Evolutionary conservation across 306 rosid genomes (phyloP).

Genomic region (Senna tora): DNA sequence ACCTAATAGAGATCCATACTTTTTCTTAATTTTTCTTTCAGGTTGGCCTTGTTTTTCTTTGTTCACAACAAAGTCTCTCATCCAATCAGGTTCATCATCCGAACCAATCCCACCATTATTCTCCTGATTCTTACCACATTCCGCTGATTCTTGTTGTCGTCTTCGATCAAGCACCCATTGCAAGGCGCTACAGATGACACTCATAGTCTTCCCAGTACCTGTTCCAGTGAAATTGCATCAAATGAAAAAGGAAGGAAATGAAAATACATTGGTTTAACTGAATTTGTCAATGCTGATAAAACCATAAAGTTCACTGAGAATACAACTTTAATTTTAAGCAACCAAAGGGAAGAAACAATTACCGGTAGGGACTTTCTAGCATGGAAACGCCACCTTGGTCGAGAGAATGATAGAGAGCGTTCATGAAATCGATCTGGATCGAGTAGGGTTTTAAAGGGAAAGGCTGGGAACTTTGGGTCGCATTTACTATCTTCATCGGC

Average conservation of each 20-base stretch:
- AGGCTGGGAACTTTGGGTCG: slow-evolving; percentile 57
- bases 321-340: background rate
- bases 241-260: background rate
- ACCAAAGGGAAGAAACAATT: background rate
- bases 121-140: slow-evolving; percentile 33
- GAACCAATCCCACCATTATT: slow-evolving; percentile 43
- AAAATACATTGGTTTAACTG: background rate
- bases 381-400: slow-evolving; percentile 80
- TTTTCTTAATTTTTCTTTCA: slow-evolving; percentile 43
- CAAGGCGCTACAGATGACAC: slow-evolving; percentile 88
- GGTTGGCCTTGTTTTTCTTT: slow-evolving; percentile 42
- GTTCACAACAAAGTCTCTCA: slow-evolving; percentile 62
- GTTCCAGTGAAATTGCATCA: slow-evolving; percentile 29
- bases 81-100: slow-evolving; percentile 95
- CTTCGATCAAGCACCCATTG: slow-evolving; percentile 85
- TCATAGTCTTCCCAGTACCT: slow-evolving; percentile 96
- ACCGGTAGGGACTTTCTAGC: slow-evolving; percentile 96
- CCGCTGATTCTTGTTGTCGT: slow-evolving; percentile 41
- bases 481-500: slow-evolving; percentile 31
- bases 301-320: background rate
- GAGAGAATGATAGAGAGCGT: slow-evolving; percentile 71
- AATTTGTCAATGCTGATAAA: no score
- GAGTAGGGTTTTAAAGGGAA: slow-evolving; percentile 83
- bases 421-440: slow-evolving; percentile 91
- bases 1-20: slow-evolving; percentile 37